Base-by-base conservation (phyloP, 371 early-diverging fungal genomes). In the Umbelopsis sp. region DNA sequence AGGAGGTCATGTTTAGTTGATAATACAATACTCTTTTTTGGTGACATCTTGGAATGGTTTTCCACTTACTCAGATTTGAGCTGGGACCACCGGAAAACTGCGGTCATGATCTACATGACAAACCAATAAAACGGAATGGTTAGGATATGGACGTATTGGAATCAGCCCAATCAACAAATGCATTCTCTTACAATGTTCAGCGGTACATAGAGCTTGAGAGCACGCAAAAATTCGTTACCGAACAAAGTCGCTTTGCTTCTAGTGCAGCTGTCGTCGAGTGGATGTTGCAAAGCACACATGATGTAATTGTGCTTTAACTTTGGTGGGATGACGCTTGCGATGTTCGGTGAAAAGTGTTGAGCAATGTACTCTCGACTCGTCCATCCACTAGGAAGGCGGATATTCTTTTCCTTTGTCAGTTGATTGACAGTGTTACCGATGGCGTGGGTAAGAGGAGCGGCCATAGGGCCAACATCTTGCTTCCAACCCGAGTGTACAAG, bases 271-370 rank as follows among this genome's bases (percentile, higher is more conserved):
- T 79, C 78, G 20, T 83, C 81, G 46, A 84, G 65, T 8, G 94
- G 93, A 70, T 95, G 95, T 70, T 92, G 87, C 50, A 93, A 65
- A 0, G 87, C 89, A 67, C 95, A 95, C 71, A 88, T 78, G 37
- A 91, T 82, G 65, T 74, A 88, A 57, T 89, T 81, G 72, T 94
- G 95, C 7, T 85, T 86, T 12, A 88, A 29, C 32, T 74, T 71
- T 14, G 76, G 70, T 9, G 80, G 78, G 45, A 87, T 76, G 38
- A 80, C 68, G 11, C 76, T 79, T 18, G 82, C 87, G 67, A 89
- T 80, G 65, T 87, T 87, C 22, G 89, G 87, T 32, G 83, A 85
- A 25, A 89, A 72, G 62, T 80, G 74, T 45, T 82, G 74, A 4
- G 85, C 80, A 41, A 87, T 77, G 64, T 77, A 89, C 25, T 86